These are phyloP conservation scores for Aspergillus hortae DNA, from an alignment of 2,329 filamentous ascomycete species.

Conservation along the genomic window DNA sequence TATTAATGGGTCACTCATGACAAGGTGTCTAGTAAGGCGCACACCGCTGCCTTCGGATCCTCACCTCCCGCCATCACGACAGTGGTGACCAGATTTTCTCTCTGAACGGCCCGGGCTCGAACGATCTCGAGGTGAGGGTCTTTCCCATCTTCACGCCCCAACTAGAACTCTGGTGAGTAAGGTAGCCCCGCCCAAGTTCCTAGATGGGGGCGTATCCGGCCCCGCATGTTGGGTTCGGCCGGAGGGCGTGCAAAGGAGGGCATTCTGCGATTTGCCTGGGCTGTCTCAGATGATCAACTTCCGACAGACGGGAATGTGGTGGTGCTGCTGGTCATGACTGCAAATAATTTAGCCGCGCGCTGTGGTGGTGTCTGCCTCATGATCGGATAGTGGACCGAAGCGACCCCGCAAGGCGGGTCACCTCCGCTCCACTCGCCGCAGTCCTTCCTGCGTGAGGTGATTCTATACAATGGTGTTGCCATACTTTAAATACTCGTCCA, in stretches of 20 bases:
- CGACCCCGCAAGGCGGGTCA: background rate
- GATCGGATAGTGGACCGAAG: background rate
- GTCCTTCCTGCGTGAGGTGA: background rate
- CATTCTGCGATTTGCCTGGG: too few species aligned
- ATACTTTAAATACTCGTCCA: background rate
- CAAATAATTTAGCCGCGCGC: background rate
- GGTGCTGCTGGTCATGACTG: background rate
- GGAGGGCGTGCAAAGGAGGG: background rate
- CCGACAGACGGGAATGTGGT: background rate
- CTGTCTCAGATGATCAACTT: background rate
- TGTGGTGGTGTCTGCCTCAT: background rate
- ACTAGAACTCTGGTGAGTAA: background rate
- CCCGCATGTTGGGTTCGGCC: background rate
- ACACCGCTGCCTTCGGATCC: conserved; percentile 6
- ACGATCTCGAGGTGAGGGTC: background rate
- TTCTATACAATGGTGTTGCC: background rate
- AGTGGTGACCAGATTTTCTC: background rate
- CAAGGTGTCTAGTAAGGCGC: background rate
- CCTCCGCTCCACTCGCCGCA: background rate
- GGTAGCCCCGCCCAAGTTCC: conserved; percentile 4
- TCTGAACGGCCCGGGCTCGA: background rate
- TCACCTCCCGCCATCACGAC: conserved; percentile 10
- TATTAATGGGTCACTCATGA: too few species aligned
- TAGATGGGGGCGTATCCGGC: conserved; percentile 1
- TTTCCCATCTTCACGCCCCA: background rate